Evolutionary conservation across 129 eudicot species (phyloP).

Genomic region (Pittosporum tobira): DNA sequence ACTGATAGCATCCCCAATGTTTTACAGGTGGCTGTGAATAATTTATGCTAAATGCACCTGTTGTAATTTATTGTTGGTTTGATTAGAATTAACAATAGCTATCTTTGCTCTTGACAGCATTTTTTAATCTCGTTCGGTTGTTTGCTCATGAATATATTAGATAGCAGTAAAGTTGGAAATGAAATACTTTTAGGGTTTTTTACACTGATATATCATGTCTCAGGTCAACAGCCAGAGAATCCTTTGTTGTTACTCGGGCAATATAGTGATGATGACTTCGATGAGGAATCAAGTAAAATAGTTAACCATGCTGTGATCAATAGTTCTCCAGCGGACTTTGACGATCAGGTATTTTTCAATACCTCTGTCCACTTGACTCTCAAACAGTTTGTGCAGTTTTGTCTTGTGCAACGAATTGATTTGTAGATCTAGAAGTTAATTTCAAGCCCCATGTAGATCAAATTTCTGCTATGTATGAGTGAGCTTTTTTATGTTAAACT

Average conservation of each 20-base stretch:
- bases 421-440: no score
- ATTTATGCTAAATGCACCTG: slow-evolving; percentile 12
- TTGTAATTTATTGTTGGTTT: slow-evolving; percentile 13
- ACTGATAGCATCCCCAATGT: slow-evolving; percentile 43
- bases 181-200: slow-evolving; percentile 14
- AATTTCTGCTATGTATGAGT: no score
- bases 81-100: background rate
- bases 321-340: slow-evolving; percentile 22
- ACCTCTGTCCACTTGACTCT: background rate
- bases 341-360: slow-evolving; percentile 42
- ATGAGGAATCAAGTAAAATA: slow-evolving; percentile 43
- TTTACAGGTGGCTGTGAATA: slow-evolving; percentile 54
- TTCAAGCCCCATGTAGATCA: no score
- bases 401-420: background rate
- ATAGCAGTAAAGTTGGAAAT: slow-evolving; percentile 1
- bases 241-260: slow-evolving; percentile 84
- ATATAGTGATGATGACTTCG: slow-evolving; percentile 89
- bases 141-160: background rate
- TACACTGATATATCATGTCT: slow-evolving; percentile 28
- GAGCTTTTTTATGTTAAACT: no score
- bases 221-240: slow-evolving; percentile 68
- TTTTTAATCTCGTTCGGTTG: background rate
- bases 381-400: background rate
- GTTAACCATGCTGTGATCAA: slow-evolving; percentile 19
- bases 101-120: background rate